Percentiles rank a stretch among this genome's conserved stretches.
phyloP scores from a whole-genome alignment of 1,284 basidiomycete species.

The Inonotus hispidus region DNA sequence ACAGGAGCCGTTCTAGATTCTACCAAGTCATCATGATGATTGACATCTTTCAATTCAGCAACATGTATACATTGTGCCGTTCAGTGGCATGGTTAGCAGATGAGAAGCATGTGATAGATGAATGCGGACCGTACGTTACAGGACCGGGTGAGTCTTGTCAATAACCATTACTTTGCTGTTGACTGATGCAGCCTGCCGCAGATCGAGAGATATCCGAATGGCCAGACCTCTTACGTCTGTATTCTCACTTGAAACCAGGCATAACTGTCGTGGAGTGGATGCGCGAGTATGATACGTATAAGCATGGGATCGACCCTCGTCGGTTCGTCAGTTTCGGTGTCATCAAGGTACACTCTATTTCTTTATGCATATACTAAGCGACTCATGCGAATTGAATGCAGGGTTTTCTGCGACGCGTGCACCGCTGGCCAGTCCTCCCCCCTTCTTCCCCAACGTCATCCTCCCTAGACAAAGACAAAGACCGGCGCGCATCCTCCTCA shows the following conservation, averaged over 20 bases:
- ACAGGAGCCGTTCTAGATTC: conserved; percentile 46
- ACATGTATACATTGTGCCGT: conserved; percentile 90
- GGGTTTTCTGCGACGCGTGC: conserved; percentile 90
- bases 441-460: conserved; percentile 21
- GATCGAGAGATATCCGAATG: conserved; percentile 58
- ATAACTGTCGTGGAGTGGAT: conserved; percentile 89
- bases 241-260: conserved; percentile 82
- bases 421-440: conserved; percentile 84
- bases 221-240: conserved; percentile 81
- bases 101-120: conserved; percentile 75
- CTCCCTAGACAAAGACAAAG: conserved; percentile 13
- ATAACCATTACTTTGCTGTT: conserved; percentile 9
- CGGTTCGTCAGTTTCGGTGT: conserved; percentile 97
- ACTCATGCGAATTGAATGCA: conserved; percentile 24
- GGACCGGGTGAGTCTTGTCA: conserved; percentile 55
- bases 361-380: neutral
- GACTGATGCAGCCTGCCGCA: conserved; percentile 28
- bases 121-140: conserved; percentile 89
- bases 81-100: conserved; percentile 82
- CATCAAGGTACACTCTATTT: conserved; percentile 68
- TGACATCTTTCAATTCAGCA: conserved; percentile 97
- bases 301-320: conserved; percentile 81
- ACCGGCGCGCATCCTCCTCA: conserved; percentile 14
- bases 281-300: conserved; percentile 66
- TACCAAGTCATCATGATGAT: conserved; percentile 96